Conservation (phyloP, 208 protist species). For the Blechomonas ayalai region DNA sequence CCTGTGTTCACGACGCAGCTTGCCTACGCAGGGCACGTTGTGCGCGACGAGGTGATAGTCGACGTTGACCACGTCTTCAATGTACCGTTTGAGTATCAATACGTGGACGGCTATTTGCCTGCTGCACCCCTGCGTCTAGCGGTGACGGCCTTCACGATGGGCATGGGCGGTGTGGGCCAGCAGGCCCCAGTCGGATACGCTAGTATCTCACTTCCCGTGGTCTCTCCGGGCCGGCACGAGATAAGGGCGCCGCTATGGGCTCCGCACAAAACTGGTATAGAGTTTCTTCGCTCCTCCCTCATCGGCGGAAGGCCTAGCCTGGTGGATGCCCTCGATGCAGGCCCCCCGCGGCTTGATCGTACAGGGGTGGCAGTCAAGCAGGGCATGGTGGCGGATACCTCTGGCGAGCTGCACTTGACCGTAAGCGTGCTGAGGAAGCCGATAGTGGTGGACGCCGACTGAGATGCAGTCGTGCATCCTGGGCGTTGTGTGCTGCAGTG, state of each 20-base stretch:
- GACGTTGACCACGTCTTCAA: slow-evolving; percentile 63
- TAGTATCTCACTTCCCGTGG: slow-evolving; percentile 36
- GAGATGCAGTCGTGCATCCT: no score
- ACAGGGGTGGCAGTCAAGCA: slow-evolving; percentile 32
- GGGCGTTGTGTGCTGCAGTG: no score
- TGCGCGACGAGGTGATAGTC: slow-evolving; percentile 33
- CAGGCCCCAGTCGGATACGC: slow-evolving; percentile 59
- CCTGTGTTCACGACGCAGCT: slow-evolving; percentile 51
- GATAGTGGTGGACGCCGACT: no score
- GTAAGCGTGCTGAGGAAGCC: no score
- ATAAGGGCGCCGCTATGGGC: slow-evolving; percentile 41
- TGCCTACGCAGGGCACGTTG: slow-evolving; percentile 23
- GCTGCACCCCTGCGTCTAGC: slow-evolving; percentile 37
- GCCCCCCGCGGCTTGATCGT: slow-evolving; percentile 9
- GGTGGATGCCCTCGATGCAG: slow-evolving; percentile 33
- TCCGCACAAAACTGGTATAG: slow-evolving; percentile 38
- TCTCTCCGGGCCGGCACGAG: slow-evolving; percentile 31
- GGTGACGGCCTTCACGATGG: slow-evolving; percentile 49
- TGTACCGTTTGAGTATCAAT: slow-evolving; percentile 47
- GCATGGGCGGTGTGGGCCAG: slow-evolving; percentile 20
- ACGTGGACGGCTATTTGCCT: slow-evolving; percentile 13
- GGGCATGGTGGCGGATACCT: slow-evolving; percentile 34
- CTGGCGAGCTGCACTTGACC: slow-evolving; percentile 29
- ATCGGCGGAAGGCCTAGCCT: slow-evolving; percentile 54
- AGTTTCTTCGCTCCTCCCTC: slow-evolving; percentile 45